Percentiles rank a stretch among this genome's conserved stretches.
Evolutionary conservation across 495 filamentous ascomycete species (phyloP).

Genomic region (Hypoxylon lienhwacheense): DNA sequence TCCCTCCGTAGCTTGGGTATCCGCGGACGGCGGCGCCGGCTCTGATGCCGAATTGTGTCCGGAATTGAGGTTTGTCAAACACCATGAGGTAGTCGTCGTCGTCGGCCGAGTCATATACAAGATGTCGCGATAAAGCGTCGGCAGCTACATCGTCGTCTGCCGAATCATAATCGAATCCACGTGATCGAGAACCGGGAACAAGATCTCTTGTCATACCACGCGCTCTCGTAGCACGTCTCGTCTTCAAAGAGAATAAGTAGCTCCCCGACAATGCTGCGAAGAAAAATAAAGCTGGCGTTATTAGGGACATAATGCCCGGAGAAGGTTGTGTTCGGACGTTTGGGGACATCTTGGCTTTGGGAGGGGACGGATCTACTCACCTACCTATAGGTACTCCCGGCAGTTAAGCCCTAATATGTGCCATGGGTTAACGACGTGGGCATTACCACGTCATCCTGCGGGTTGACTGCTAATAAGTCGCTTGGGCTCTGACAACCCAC

Average conservation of each 20-base stretch:
- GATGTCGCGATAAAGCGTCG: conserved; percentile 5
- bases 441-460: conserved; percentile 23
- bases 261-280: conserved; percentile 26
- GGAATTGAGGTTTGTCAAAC: conserved; percentile 21
- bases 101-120: conserved; percentile 14
- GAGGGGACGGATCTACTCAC: conserved; percentile 23
- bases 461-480: conserved; percentile 12
- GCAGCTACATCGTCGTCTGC: conserved; percentile 10
- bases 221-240: conserved; percentile 13
- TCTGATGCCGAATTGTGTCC: conserved; percentile 23
- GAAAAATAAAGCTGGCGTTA: conserved; percentile 25
- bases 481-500: conserved; percentile 26
- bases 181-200: neutral
- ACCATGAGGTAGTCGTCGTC: conserved; percentile 24
- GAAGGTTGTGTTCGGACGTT: conserved; percentile 21
- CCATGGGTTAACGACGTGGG: conserved; percentile 9
- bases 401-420: conserved; percentile 18
- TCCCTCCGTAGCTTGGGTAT: conserved; percentile 29
- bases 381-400: conserved; percentile 26
- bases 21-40: conserved; percentile 28
- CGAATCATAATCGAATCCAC: conserved; percentile 14
- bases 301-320: conserved; percentile 26
- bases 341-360: conserved; percentile 17
- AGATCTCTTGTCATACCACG: conserved; percentile 8
- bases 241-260: conserved; percentile 21